Evolutionary conservation across 2,329 filamentous ascomycete genomes (phyloP).

Genomic region (Aurifilum marmelostoma): DNA sequence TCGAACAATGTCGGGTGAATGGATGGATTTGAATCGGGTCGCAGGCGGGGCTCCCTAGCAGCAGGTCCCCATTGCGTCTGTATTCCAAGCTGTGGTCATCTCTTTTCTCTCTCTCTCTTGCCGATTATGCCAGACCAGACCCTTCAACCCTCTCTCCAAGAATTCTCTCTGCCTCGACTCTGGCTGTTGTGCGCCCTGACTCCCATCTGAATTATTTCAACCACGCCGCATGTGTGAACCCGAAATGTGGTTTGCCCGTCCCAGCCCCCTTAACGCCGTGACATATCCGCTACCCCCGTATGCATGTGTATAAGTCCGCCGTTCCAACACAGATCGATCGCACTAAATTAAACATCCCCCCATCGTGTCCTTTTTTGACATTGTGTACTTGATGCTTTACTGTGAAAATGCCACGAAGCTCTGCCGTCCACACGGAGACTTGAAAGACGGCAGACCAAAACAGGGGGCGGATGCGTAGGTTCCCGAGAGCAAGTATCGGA

Average conservation of each 20-base stretch:
- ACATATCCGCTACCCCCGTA: neutral
- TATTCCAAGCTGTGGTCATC: neutral
- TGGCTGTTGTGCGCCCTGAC: conserved; percentile 3
- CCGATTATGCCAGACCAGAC: neutral
- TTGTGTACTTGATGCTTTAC: too few species aligned
- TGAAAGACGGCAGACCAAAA: neutral
- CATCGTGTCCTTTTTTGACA: neutral
- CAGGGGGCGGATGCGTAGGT: neutral
- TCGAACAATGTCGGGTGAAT: neutral
- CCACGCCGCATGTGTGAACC: neutral
- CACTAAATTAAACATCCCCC: neutral
- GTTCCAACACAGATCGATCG: neutral
- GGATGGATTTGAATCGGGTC: neutral
- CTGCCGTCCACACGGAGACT: neutral
- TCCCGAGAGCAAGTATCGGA: neutral
- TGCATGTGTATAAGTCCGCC: neutral
- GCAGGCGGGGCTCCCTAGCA: neutral
- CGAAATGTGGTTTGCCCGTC: neutral
- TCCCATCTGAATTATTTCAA: neutral
- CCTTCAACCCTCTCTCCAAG: neutral
- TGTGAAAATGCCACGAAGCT: neutral
- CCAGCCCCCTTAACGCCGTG: neutral
- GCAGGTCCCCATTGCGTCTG: neutral
- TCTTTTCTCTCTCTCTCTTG: too few species aligned
- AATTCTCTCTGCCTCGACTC: neutral